Evolutionary conservation across 768 basidiomycete genomes (phyloP).

Genomic region (Imleria badia): DNA sequence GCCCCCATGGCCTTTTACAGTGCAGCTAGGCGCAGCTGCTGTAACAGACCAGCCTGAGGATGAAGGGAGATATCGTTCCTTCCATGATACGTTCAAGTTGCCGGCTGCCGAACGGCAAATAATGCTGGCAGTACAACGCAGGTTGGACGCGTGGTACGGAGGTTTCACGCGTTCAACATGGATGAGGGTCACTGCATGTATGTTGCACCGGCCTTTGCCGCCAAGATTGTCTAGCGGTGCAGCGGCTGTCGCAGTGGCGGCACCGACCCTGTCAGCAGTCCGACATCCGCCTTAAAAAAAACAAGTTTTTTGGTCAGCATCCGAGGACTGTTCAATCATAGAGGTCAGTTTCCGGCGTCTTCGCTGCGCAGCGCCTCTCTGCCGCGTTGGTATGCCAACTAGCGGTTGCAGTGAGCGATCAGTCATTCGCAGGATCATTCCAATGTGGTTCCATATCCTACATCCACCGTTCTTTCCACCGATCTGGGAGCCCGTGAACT

Average conservation of each 20-base stretch:
- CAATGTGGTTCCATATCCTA: not conserved
- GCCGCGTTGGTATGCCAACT: not conserved
- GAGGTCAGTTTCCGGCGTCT: not conserved
- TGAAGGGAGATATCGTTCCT: not conserved
- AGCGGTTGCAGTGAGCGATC: not conserved
- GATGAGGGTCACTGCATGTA: not conserved
- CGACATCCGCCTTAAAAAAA: not conserved
- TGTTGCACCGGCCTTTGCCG: not conserved
- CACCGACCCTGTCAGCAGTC: not conserved
- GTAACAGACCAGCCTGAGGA: not conserved
- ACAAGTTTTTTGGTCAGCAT: not conserved
- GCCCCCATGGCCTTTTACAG: no score
- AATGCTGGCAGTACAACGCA: not conserved
- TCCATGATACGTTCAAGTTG: not conserved
- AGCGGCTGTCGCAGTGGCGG: not conserved
- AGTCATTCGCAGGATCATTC: not conserved
- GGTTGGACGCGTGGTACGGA: not conserved
- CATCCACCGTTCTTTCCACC: conserved; percentile 1
- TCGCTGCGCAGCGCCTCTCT: not conserved
- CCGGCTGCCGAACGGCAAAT: not conserved
- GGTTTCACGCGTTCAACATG: not conserved
- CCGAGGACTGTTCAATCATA: not conserved
- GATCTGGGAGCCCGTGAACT: not conserved
- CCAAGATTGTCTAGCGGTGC: not conserved
- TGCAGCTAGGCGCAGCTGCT: not conserved